Base-by-base conservation (phyloP, 352 stramenopile species). In the Hyaloperonospora arabidopsidis region DNA sequence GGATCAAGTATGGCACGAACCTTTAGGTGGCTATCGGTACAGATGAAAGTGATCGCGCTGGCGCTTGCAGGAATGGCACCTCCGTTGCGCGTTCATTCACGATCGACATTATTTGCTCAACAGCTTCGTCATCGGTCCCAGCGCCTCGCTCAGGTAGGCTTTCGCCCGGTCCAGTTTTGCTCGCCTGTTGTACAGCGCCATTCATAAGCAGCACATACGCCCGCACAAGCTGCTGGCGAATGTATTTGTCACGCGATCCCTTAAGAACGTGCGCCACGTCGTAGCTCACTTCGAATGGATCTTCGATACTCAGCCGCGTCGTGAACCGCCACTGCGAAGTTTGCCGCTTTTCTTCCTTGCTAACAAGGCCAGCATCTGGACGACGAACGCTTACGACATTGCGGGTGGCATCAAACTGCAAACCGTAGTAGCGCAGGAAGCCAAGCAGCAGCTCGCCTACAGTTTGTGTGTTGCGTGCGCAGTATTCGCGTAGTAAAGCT, bases 201-300 rank as follows among this genome's bases (percentile, higher is more conserved):
- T 79, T 58, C 50, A 79, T 71, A 14, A 90, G 62, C 54, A 87
- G 45, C 40, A 79, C 68, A 47, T 86, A 89, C 14, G 80, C 79
- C 14, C 80, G 76, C 6, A 79, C 77, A 43, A 89, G 86, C 53
- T 93, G 77, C 63, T 93, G 82, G 10, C 82, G 82, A 57, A 89
- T 88, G 68, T 90, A 88, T 55, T 89, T 90, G 65, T 93, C 79
- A 18, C 79, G 77, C 10, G 76, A 79, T 21, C 85, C 79, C 51
- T 97, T 97, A 14, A 99, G 74, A 17, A 98, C 95, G 67, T 98
- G 95, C 6, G 93, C 95, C 40, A 99, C 95, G 66, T 98, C 91
- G 68, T 98, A 98, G 63, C 89, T 95, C 2, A 84, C 95, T 64
- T 99, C 97, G 72, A 99, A 99, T 2, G 97, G 97, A 71, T 99